Evolutionary conservation across 129 eudicot species (phyloP).

Genomic region (Flaveria sonorensis): DNA sequence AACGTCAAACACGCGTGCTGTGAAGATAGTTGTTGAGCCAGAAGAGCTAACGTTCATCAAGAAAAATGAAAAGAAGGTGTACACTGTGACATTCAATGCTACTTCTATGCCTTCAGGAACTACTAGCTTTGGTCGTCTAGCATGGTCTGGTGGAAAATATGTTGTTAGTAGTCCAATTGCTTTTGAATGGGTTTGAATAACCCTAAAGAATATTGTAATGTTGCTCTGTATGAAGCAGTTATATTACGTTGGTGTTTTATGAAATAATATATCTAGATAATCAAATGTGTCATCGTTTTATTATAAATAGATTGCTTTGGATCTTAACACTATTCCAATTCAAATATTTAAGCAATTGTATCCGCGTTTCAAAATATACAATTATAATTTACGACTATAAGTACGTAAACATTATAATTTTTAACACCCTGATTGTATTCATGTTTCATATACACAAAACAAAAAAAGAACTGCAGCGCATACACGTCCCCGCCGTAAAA

Average conservation of each 20-base stretch:
- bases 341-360: too few relatives aligned
- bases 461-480: too few relatives aligned
- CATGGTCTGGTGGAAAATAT: conserved; percentile 62
- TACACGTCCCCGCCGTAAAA: too few relatives aligned
- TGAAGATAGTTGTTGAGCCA: conserved; percentile 60
- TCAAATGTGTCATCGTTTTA: neutral
- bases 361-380: too few relatives aligned
- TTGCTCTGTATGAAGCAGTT: neutral
- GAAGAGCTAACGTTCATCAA: conserved; percentile 45
- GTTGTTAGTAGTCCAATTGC: conserved; percentile 55
- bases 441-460: too few relatives aligned
- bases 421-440: too few relatives aligned
- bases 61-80: conserved; percentile 52
- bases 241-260: neutral
- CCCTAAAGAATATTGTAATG: neutral
- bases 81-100: conserved; percentile 62
- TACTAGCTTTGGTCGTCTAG: conserved; percentile 46
- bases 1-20: conserved; percentile 37
- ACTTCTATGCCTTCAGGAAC: conserved; percentile 59
- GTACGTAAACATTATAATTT: too few relatives aligned
- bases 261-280: neutral
- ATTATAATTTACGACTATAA: too few relatives aligned
- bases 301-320: too few relatives aligned
- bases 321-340: too few relatives aligned
- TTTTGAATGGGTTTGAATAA: conserved; percentile 52